A percentile compares a stretch with the other conserved stretches of the same genome.
Evolutionary conservation across 345 rosid species (phyloP).

Genomic region (Salix exigua): DNA sequence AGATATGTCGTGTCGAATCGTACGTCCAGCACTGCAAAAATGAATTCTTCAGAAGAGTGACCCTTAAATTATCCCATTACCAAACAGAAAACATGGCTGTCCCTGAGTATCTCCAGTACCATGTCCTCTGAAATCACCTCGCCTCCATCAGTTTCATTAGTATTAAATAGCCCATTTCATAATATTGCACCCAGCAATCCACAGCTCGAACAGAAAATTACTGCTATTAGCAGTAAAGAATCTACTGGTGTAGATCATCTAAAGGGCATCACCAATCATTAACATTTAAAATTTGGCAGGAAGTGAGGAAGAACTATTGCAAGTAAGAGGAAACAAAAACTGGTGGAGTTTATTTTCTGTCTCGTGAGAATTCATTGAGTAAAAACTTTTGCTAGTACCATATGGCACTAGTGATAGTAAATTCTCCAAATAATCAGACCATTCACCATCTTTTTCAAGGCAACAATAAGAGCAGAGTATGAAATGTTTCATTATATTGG

Average conservation of each 20-base stretch:
- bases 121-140: constrained; percentile 1
- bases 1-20: constrained; percentile 12
- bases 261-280: constrained; percentile 17
- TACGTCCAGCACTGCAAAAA: background rate
- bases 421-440: background rate
- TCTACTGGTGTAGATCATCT: background rate
- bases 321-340: constrained; percentile 22
- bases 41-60: background rate
- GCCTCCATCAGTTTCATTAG: background rate
- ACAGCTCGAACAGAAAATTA: background rate
- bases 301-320: background rate
- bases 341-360: constrained; percentile 25
- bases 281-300: constrained; percentile 11
- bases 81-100: background rate
- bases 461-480: background rate
- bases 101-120: constrained; percentile 12
- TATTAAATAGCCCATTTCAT: background rate
- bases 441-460: background rate
- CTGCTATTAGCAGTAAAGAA: background rate
- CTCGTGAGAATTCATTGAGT: constrained; percentile 15
- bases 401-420: background rate
- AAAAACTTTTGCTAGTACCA: background rate
- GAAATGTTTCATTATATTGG: background rate
- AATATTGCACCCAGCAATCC: background rate
- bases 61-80: background rate